A percentile compares a stretch with the other conserved stretches of the same genome.
These are phyloP conservation scores for Aureobasidium sp. DNA, from an alignment of 2,329 filamentous ascomycete species.

Conservation along the genomic window DNA sequence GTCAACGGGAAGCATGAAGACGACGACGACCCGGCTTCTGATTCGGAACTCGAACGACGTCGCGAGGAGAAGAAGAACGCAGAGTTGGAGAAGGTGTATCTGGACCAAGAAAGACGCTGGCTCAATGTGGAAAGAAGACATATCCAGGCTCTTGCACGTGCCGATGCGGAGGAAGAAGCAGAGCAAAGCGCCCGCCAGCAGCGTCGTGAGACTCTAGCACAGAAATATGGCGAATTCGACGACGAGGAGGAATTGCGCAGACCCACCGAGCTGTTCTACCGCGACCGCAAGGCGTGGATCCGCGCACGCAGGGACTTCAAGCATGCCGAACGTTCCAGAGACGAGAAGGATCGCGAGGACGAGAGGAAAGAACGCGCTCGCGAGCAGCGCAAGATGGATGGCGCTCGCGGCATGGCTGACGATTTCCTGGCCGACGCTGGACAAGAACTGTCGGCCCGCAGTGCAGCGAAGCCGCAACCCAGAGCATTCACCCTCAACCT, in stretches of 20 bases:
- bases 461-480: slow-evolving; percentile 19
- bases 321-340: slow-evolving; percentile 64
- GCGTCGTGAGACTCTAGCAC: slow-evolving; percentile 60
- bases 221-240: slow-evolving; percentile 74
- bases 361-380: slow-evolving; percentile 66
- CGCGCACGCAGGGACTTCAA: slow-evolving; percentile 70
- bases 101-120: slow-evolving; percentile 85
- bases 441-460: slow-evolving; percentile 57
- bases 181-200: slow-evolving; percentile 61
- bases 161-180: slow-evolving; percentile 70
- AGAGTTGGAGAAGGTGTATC: slow-evolving; percentile 72
- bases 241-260: slow-evolving; percentile 71
- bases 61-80: slow-evolving; percentile 63
- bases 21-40: slow-evolving; percentile 80
- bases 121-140: slow-evolving; percentile 79
- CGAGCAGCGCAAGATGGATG: slow-evolving; percentile 58
- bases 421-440: slow-evolving; percentile 83
- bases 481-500: slow-evolving; percentile 18
- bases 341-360: slow-evolving; percentile 72
- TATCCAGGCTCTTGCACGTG: slow-evolving; percentile 76
- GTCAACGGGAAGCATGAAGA: slow-evolving; percentile 76
- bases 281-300: slow-evolving; percentile 77
- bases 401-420: slow-evolving; percentile 79
- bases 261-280: slow-evolving; percentile 78
- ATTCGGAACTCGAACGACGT: slow-evolving; percentile 74